Base-by-base conservation (phyloP, 306 rosid species). In the Cucurbita moschata region DNA sequence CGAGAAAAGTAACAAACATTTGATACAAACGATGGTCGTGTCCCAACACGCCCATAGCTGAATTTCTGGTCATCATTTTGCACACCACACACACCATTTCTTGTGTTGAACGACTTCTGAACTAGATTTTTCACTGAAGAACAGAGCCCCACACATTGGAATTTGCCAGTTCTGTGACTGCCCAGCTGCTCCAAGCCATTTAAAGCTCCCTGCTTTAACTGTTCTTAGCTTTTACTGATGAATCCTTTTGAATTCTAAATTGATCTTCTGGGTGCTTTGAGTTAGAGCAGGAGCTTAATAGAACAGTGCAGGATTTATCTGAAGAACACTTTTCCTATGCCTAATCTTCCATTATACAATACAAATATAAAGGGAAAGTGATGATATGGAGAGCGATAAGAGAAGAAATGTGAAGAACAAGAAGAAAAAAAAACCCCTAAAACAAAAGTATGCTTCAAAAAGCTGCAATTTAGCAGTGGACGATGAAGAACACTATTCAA, bases 401-500 rank as follows among this genome's bases (percentile, higher is more conserved):
- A 59, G 47, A 18, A 18, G 15, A 21, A 64, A 39, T 15, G 5
- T 3, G 0, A 18, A 8, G n/a, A 39, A 16, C 3, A 10, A 19
- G n/a, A n/a, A 10, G 2, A 18, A 42, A 11, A 44, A 10, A 60
- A 35, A 40, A 11, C 6, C 19, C 10, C 54, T 5, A 61, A 62
- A 38, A 12, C 47, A 62, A 39, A 62, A 62, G 26, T 62, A 7
- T 62, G 49, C 69, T 39, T 15, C 13, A 10, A 62, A 39, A 62
- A 62, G 49, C 10, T 38, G 13, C 7, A 56, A 58, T 9, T 19
- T 16, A 52, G n/a, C 50, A 38, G 21, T 44, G 47, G 46, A 52
- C 1, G 1, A 5, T 53, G 0, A 52, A 40, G 14, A 75, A 73
- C 6, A 10, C 61, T 82, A 87, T 13, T 84, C 73, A 14, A 71